A percentile compares a stretch with the other conserved stretches of the same genome.
These are phyloP conservation scores for Magnolia kwangsiensis DNA, from an alignment of 164 flowering plant genomes.

Conservation along the genomic window DNA sequence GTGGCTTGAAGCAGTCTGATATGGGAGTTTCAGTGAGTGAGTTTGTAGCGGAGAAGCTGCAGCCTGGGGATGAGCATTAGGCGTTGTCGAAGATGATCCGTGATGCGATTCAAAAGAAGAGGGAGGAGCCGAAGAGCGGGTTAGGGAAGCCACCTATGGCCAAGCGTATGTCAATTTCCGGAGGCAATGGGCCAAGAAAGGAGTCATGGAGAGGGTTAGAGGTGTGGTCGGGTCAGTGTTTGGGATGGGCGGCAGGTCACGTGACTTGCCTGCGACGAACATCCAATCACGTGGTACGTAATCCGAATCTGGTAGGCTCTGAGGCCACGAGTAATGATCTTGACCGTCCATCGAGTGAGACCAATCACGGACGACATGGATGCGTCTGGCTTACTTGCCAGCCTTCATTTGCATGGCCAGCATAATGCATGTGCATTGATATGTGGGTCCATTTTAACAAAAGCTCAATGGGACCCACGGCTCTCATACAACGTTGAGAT, in stretches of 20 bases:
- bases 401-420: too few species aligned
- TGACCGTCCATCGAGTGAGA: too few species aligned
- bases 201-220: slow-evolving; percentile 15
- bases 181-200: background rate
- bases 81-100: slow-evolving; percentile 61
- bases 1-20: background rate
- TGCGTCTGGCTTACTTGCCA: too few species aligned
- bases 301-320: too few species aligned
- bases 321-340: too few species aligned
- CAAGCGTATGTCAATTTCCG: too few species aligned
- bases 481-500: too few species aligned
- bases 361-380: too few species aligned
- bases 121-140: slow-evolving; percentile 8
- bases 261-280: background rate
- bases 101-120: slow-evolving; percentile 24
- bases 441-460: too few species aligned
- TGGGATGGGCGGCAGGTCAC: slow-evolving; percentile 14
- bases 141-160: slow-evolving; percentile 29
- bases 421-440: too few species aligned
- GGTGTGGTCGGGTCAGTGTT: slow-evolving; percentile 22
- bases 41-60: slow-evolving; percentile 48
- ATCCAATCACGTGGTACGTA: background rate
- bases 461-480: too few species aligned
- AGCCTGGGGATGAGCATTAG: slow-evolving; percentile 67
- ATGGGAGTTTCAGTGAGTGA: slow-evolving; percentile 26